Base-by-base conservation (phyloP, 1,284 basidiomycete species). In the Trichosporon coremiiforme region DNA sequence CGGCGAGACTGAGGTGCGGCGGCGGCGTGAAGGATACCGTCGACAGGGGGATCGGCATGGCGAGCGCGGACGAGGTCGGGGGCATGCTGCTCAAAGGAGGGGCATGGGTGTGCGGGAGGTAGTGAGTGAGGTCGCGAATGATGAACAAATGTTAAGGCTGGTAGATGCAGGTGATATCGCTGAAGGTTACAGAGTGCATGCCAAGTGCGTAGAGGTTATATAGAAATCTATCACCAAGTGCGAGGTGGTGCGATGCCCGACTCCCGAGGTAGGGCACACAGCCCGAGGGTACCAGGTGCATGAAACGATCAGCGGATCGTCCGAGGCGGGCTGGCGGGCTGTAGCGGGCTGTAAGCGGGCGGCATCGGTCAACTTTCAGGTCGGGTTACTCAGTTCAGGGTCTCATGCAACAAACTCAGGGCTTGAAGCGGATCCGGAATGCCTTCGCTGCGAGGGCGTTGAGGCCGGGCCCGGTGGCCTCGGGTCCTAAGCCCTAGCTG, bases 261-360 rank as follows among this genome's bases (percentile, higher is more conserved):
- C 41, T 45, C 41, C 41, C 41, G 41, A 45, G 41, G 41, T n/a
- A n/a, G 41, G 47, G 47, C 47, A 53, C 22, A 20, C 15, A n/a
- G 47, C 47, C 47, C 47, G 20, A 53, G 47, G n/a, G n/a, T n/a
- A 20, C 2, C 2, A 4, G 33, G 47, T 53, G 47, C 47, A 53
- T 53, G 47, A 53, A 53, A 53, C 47, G 47, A 53, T 53, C 47
- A 53, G 47, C 47, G 47, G 47, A 53, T 53, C 47, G 47, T 53
- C 47, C 47, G 47, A 53, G 47, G 47, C 47, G 47, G 47, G n/a
- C n/a, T n/a, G n/a, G n/a, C 36, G 36, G 36, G 6, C 36, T 38
- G 2, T 2, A 12, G 10, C 36, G 36, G 36, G 1, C 45, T 6
- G 45, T 2, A n/a, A 3, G 8, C 45, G 45, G 45, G n/a, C 47